Conservation (phyloP, 2,329 filamentous ascomycete species). For the Cercospora nicotianae region DNA sequence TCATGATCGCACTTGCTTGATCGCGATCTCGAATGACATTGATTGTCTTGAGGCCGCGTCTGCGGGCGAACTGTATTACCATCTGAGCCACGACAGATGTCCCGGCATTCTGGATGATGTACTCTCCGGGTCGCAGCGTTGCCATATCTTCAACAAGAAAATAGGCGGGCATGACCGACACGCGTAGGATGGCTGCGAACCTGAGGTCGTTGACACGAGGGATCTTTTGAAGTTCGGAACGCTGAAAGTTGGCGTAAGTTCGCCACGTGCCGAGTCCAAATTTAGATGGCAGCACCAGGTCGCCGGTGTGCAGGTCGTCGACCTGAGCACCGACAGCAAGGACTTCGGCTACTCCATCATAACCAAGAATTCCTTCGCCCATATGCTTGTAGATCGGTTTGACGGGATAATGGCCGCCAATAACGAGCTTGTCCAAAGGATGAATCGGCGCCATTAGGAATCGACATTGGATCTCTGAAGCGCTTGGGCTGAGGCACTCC, state of each 20-base stretch:
- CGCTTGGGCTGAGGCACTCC: background rate
- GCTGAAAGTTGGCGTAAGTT: background rate
- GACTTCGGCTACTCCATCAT: background rate
- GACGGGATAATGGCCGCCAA: background rate
- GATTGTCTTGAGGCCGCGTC: constrained; percentile 17
- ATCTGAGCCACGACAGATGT: constrained; percentile 26
- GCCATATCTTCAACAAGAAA: background rate
- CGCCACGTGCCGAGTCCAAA: background rate
- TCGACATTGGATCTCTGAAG: background rate
- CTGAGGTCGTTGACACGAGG: background rate
- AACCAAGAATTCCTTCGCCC: background rate
- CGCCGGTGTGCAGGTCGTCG: background rate
- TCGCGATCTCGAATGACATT: constrained; percentile 27
- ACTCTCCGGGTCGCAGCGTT: constrained; percentile 29
- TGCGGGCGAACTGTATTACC: constrained; percentile 29
- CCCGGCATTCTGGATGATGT: constrained; percentile 31
- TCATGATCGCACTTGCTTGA: background rate
- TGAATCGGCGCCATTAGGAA: background rate
- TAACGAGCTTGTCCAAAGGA: constrained; percentile 2
- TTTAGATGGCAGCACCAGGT: background rate
- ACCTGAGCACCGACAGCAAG: background rate
- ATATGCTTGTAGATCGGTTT: background rate
- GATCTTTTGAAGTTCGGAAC: background rate
- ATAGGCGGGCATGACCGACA: background rate
- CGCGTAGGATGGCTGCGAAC: background rate